Evolutionary conservation across 1,284 basidiomycete species (phyloP).

Genomic region (Irpex sp.): DNA sequence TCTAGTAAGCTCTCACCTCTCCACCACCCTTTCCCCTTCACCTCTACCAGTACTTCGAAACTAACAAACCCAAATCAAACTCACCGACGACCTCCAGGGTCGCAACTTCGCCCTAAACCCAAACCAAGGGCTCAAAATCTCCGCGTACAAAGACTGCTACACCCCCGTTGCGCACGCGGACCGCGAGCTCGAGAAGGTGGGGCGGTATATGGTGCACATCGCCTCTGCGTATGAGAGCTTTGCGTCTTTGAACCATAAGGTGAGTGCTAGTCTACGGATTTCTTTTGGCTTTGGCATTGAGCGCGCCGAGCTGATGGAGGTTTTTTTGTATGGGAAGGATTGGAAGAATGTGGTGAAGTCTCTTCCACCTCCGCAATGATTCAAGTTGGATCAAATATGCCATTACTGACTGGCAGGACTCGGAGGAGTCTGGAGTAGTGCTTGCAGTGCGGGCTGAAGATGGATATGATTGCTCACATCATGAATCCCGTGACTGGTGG

Average conservation of each 20-base stretch:
- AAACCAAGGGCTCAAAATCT: constrained; percentile 79
- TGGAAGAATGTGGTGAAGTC: constrained; percentile 12
- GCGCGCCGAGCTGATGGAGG: not conserved
- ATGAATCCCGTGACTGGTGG: no score
- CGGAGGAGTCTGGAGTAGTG: no score
- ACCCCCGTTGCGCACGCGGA: constrained; percentile 59
- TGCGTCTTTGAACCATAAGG: constrained; percentile 56
- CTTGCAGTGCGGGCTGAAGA: no score
- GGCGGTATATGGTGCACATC: constrained; percentile 63
- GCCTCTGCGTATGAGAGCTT: constrained; percentile 48
- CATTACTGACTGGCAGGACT: no score
- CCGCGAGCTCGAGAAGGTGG: constrained; percentile 63
- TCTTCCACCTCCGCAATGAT: not conserved
- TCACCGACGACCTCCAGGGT: constrained; percentile 41
- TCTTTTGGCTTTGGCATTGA: no score
- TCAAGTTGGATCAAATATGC: no score
- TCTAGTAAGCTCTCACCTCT: constrained; percentile 43
- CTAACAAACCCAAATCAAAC: not conserved
- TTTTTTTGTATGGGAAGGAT: constrained; percentile 4
- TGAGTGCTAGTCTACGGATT: constrained; percentile 19
- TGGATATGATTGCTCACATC: no score
- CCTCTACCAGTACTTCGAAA: no score
- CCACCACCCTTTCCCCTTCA: constrained; percentile 16
- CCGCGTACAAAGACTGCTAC: constrained; percentile 76
- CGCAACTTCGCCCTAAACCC: constrained; percentile 89